Percentiles rank a stretch among this genome's conserved stretches.
Conservation (phyloP, 371 early-diverging fungal species). For the Actinomucor elegans region DNA sequence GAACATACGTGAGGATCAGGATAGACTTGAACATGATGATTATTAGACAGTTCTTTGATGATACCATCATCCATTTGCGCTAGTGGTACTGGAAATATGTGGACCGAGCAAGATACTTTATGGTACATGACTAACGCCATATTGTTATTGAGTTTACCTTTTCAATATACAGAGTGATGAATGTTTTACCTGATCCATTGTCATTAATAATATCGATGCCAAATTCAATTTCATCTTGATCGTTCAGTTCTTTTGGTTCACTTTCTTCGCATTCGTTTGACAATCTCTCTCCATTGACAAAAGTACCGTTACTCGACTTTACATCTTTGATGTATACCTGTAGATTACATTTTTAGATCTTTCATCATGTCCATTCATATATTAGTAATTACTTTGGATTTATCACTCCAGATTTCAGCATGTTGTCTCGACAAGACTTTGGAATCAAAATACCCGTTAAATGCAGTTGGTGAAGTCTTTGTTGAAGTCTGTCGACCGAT, state of each 20-base stretch:
- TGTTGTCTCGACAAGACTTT: slow-evolving; percentile 84
- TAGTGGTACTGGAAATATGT: slow-evolving; percentile 38
- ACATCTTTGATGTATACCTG: slow-evolving; percentile 77
- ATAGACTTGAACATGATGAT: slow-evolving; percentile 1
- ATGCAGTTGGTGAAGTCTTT: slow-evolving; percentile 61
- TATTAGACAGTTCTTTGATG: slow-evolving; percentile 21
- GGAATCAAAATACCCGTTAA: slow-evolving; percentile 85
- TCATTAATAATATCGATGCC: slow-evolving; percentile 86
- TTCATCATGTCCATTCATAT: neutral
- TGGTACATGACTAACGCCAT: slow-evolving; percentile 59
- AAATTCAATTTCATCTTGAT: slow-evolving; percentile 77
- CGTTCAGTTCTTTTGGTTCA: slow-evolving; percentile 59
- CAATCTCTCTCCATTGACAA: slow-evolving; percentile 76
- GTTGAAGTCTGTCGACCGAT: slow-evolving; percentile 77
- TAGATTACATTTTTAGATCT: neutral
- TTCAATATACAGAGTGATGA: too few relatives aligned
- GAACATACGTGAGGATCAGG: slow-evolving; percentile 9
- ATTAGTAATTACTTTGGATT: slow-evolving; percentile 56
- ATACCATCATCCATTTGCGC: slow-evolving; percentile 37
- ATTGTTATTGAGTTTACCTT: neutral
- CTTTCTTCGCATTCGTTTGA: slow-evolving; percentile 71
- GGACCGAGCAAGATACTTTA: slow-evolving; percentile 66
- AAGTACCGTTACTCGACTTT: slow-evolving; percentile 87
- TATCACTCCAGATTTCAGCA: slow-evolving; percentile 80
- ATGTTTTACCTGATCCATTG: slow-evolving; percentile 38